phyloP scores from a whole-genome alignment of 768 basidiomycete genomes.

The Xerocomus spinulosus region DNA sequence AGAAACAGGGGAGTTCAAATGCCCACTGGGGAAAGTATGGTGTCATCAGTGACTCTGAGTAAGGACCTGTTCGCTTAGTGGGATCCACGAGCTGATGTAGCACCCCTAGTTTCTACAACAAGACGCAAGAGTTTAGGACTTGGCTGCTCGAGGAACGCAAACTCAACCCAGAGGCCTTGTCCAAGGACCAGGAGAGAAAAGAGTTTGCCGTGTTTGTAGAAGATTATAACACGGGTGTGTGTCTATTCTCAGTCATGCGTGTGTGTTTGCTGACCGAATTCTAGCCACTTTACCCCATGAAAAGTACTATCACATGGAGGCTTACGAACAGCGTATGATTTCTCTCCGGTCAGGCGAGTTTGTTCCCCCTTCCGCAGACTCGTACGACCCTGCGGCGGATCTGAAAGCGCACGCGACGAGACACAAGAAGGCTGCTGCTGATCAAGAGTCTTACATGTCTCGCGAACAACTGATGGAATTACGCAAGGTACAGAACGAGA shows the following conservation, averaged over 20 bases:
- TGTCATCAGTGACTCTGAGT: slow-evolving; percentile 83
- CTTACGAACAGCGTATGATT: slow-evolving; percentile 80
- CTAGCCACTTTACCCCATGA: slow-evolving; percentile 89
- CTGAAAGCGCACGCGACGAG: slow-evolving; percentile 68
- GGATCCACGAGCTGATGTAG: slow-evolving; percentile 11
- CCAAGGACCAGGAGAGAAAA: slow-evolving; percentile 81
- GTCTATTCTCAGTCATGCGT: neutral
- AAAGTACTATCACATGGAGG: slow-evolving; percentile 90
- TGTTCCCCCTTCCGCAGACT: slow-evolving; percentile 63
- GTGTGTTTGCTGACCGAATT: neutral
- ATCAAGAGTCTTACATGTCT: slow-evolving; percentile 70
- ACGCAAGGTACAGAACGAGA: slow-evolving; percentile 78
- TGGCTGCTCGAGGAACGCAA: slow-evolving; percentile 94
- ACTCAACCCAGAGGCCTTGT: slow-evolving; percentile 83
- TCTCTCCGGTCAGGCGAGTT: slow-evolving; percentile 81
- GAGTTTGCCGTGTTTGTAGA: slow-evolving; percentile 81
- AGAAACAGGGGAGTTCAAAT: slow-evolving; percentile 43
- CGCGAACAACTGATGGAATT: slow-evolving; percentile 80
- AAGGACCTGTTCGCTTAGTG: slow-evolving; percentile 24
- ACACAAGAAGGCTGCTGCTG: slow-evolving; percentile 63
- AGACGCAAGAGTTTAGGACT: slow-evolving; percentile 80
- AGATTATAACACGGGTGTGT: slow-evolving; percentile 75
- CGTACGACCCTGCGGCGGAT: slow-evolving; percentile 82
- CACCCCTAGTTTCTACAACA: slow-evolving; percentile 66
- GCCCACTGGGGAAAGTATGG: slow-evolving; percentile 89